Conservation (phyloP, 2,329 filamentous ascomycete species). For the Diaporthe sp. region DNA sequence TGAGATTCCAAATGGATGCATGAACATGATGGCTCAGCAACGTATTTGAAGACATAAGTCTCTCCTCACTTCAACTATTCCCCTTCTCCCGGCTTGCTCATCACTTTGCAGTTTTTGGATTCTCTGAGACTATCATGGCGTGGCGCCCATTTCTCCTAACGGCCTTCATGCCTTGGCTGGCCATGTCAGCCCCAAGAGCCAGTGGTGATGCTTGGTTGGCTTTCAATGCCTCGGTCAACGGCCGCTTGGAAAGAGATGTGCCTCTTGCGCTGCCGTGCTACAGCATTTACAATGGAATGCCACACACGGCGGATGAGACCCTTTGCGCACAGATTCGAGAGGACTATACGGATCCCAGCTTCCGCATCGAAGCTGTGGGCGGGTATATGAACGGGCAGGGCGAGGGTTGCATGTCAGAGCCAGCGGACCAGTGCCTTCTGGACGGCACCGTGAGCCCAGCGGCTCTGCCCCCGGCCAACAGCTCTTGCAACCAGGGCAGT, state of each 20-base stretch:
- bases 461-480: too few relatives aligned
- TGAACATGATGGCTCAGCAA: not conserved
- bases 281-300: not conserved
- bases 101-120: not conserved
- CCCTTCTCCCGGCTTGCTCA: not conserved
- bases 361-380: not conserved
- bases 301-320: not conserved
- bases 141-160: not conserved
- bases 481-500: not conserved
- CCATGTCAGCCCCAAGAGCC: too few relatives aligned
- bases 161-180: not conserved
- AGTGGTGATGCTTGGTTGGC: not conserved
- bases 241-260: not conserved
- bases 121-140: not conserved
- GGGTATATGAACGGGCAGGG: not conserved
- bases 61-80: not conserved
- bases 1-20: not conserved
- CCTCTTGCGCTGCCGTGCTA: not conserved
- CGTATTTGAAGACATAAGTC: not conserved
- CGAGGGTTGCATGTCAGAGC: not conserved
- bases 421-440: not conserved
- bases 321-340: not conserved
- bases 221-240: not conserved
- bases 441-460: not conserved
- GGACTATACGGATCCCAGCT: not conserved